A percentile compares a stretch with the other conserved stretches of the same genome.
These are phyloP conservation scores for Ascochyta pisi DNA, from an alignment of 2,329 filamentous ascomycete genomes.

Conservation along the genomic window DNA sequence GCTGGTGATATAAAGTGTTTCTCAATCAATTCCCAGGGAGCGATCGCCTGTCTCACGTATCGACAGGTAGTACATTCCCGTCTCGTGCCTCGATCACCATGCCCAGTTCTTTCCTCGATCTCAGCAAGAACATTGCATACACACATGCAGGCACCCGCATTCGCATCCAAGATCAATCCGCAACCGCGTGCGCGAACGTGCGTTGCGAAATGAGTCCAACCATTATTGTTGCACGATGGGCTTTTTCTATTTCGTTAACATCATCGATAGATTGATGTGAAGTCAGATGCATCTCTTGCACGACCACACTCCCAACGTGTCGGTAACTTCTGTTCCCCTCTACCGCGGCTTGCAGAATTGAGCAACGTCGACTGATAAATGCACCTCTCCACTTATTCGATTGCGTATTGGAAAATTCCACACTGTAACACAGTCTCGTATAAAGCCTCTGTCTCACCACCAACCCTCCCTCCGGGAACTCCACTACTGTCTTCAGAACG, in stretches of 20 bases:
- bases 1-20: background rate
- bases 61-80: slow-evolving; percentile 5
- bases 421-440: slow-evolving; percentile 12
- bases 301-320: slow-evolving; percentile 4
- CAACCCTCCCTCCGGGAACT: slow-evolving; percentile 5
- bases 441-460: slow-evolving; percentile 16
- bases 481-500: slow-evolving; percentile 13
- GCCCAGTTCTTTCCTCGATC: slow-evolving; percentile 16
- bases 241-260: slow-evolving; percentile 7
- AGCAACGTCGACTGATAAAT: background rate
- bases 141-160: slow-evolving; percentile 19
- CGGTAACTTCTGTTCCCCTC: background rate
- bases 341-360: background rate
- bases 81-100: slow-evolving; percentile 2
- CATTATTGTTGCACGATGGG: slow-evolving; percentile 10
- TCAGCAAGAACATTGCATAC: slow-evolving; percentile 22
- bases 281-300: slow-evolving; percentile 9
- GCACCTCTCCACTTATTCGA: background rate
- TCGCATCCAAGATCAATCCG: slow-evolving; percentile 18
- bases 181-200: slow-evolving; percentile 23
- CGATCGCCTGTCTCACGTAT: slow-evolving; percentile 7
- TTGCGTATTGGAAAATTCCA: slow-evolving; percentile 12
- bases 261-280: slow-evolving; percentile 2
- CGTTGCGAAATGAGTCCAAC: slow-evolving; percentile 5
- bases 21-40: slow-evolving; percentile 9